Evolutionary conservation across 495 filamentous ascomycete genomes (phyloP).

Genomic region (Eremomyces bilateralis): DNA sequence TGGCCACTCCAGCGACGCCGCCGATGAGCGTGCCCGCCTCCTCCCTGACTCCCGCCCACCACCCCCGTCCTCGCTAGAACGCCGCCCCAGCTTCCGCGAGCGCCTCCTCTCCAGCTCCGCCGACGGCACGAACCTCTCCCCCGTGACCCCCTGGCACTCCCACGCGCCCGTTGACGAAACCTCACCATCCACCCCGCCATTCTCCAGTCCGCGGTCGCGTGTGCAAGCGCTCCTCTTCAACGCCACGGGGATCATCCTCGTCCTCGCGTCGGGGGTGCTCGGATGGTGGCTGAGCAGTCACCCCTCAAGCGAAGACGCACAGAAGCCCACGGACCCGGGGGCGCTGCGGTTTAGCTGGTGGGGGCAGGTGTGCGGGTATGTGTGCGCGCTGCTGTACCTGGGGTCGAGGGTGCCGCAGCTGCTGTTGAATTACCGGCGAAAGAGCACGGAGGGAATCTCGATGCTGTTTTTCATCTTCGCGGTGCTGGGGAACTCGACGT

Average conservation of each 20-base stretch:
- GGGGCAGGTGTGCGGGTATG: slow-evolving; percentile 31
- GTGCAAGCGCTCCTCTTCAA: slow-evolving; percentile 51
- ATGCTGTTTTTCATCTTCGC: slow-evolving; percentile 93
- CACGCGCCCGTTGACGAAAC: not conserved
- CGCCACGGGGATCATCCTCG: slow-evolving; percentile 44
- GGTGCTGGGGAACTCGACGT: slow-evolving; percentile 82
- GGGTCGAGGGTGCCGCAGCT: slow-evolving; percentile 75
- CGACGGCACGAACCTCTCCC: slow-evolving; percentile 51
- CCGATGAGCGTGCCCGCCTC: slow-evolving; percentile 10
- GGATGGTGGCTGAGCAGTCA: slow-evolving; percentile 61
- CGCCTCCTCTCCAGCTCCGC: slow-evolving; percentile 26
- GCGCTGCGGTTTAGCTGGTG: slow-evolving; percentile 41
- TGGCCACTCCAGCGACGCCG: not conserved
- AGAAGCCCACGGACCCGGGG: slow-evolving; percentile 4
- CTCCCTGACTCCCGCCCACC: slow-evolving; percentile 9
- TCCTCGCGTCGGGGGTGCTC: slow-evolving; percentile 57
- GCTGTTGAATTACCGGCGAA: slow-evolving; percentile 70
- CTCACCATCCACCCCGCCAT: slow-evolving; percentile 13
- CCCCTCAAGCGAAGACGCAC: slow-evolving; percentile 11
- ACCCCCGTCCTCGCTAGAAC: slow-evolving; percentile 6
- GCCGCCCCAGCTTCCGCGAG: slow-evolving; percentile 20
- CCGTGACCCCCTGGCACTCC: slow-evolving; percentile 57
- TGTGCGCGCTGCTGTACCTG: slow-evolving; percentile 56
- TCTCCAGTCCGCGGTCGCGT: slow-evolving; percentile 15
- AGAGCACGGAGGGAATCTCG: slow-evolving; percentile 75